A percentile compares a stretch with the other conserved stretches of the same genome.
Conservation (phyloP, 2,329 filamentous ascomycete genomes). For the Cordyceps tenuipes region DNA sequence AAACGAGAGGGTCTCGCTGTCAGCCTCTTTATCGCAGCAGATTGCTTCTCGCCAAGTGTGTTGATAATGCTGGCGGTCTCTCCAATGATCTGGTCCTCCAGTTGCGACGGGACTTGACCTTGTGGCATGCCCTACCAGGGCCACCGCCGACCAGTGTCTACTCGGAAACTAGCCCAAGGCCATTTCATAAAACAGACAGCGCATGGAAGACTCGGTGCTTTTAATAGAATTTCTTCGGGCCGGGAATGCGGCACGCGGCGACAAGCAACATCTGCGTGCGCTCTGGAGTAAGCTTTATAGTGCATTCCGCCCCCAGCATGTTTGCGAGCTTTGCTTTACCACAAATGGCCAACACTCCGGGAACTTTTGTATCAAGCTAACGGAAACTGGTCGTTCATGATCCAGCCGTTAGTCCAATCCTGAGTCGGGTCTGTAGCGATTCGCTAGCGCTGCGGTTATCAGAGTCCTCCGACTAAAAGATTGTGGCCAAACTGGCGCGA, state of each 20-base stretch:
- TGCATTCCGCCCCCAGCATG: background rate
- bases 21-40: background rate
- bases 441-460: slow-evolving; percentile 4
- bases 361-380: slow-evolving; percentile 4
- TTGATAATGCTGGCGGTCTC: background rate
- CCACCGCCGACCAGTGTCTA: too few species aligned
- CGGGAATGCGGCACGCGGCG: background rate
- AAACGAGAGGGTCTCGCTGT: background rate
- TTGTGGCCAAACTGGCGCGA: background rate
- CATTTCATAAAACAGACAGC: background rate
- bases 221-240: background rate
- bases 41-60: background rate
- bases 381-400: background rate
- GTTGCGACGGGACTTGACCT: background rate
- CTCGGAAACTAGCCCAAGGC: background rate
- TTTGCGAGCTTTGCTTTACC: background rate
- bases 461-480: background rate
- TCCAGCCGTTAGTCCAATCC: background rate
- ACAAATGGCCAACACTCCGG: slow-evolving; percentile 2
- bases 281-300: background rate
- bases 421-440: background rate
- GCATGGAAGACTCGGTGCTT: background rate
- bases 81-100: background rate
- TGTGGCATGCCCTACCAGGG: background rate
- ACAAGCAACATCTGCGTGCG: background rate